Base-by-base conservation (phyloP, 2,329 filamentous ascomycete species). In the Fusarium coicis region DNA sequence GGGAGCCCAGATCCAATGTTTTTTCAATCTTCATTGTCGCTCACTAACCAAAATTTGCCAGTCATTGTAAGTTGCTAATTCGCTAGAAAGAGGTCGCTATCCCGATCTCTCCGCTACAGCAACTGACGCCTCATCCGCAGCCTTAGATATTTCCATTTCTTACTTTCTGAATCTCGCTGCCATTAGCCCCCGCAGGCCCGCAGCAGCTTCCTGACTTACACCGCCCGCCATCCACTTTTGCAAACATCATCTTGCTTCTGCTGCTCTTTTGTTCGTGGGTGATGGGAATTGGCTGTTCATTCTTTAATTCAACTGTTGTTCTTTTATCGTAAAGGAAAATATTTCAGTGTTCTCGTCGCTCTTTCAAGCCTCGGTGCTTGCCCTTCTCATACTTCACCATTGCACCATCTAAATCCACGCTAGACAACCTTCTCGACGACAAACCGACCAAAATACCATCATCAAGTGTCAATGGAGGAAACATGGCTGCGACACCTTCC, bases 401-500 rank as follows among this genome's bases (percentile, higher is more conserved):
- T 42, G 39, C 44, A 68, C 50, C 36, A 40, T 60, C 39, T 74
- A 26, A 66, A 53, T 54, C 63, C 67, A 40, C 61, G 19, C 63
- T 39, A 50, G 57, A 37, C 67, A 47, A 58, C 53, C 23, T 42
- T 54, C 53, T 47, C 40, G 19, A 66, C 66, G 52, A 64, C 62
- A 69, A 64, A 44, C 50, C 49, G 52, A 66, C 53, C 68, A 68
- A 72, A 53, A 39, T 39, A 37, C 30, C 49, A 54, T 68, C 57
- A 43, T 55, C 73, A 71, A 67, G 69, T 72, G 82, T 84, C 84
- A 85, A 90, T 90, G 88, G 87, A 84, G 81, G 80, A 78, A 85
- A 82, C 78, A 91, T 90, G 89, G 85, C 87, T 77, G 85, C 87
- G 70, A 90, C 88, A 83, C 88, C 89, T 69, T 82, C 82, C 72